Evolutionary conservation across 176 grass and related monocot species (phyloP).

Genomic region (Avena atlantica): DNA sequence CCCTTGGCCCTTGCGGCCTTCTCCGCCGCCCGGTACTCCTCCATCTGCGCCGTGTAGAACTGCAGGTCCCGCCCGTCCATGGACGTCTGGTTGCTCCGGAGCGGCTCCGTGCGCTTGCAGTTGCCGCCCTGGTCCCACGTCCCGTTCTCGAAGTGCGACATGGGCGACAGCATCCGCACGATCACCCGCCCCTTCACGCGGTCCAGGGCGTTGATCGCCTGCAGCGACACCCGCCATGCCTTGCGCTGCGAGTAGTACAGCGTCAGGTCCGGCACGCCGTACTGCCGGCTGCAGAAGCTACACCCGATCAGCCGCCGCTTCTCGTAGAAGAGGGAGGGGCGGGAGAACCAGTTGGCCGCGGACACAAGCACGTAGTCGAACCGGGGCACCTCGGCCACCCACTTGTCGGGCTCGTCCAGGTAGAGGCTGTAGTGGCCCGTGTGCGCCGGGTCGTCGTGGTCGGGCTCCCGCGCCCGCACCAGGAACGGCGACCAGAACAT

Average conservation of each 20-base stretch:
- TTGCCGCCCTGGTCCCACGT: constrained; percentile 83
- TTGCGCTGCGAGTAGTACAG: constrained; percentile 70
- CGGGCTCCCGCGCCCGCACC: constrained; percentile 54
- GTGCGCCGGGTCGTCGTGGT: constrained; percentile 54
- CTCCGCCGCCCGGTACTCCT: constrained; percentile 65
- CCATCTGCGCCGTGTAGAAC: constrained; percentile 72
- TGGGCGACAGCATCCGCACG: constrained; percentile 72
- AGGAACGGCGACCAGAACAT: constrained; percentile 93
- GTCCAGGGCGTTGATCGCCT: constrained; percentile 53
- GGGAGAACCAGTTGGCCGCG: constrained; percentile 78
- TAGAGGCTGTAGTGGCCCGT: constrained; percentile 75
- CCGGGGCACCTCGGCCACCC: constrained; percentile 61
- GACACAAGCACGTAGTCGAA: constrained; percentile 87
- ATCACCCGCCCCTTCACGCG: constrained; percentile 44
- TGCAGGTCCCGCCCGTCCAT: constrained; percentile 60
- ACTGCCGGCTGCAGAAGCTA: constrained; percentile 64
- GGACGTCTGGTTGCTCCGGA: constrained; percentile 56
- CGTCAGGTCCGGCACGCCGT: constrained; percentile 74
- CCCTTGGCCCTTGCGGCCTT: constrained; percentile 33
- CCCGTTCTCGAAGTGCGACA: constrained; percentile 92
- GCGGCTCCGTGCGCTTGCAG: constrained; percentile 62
- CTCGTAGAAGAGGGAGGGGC: constrained; percentile 72
- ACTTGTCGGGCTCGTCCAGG: constrained; percentile 70
- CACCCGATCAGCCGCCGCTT: constrained; percentile 58
- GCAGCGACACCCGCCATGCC: constrained; percentile 63